These are phyloP conservation scores for Pythium angustatum DNA, from an alignment of 352 stramenopile genomes.

Conservation along the genomic window DNA sequence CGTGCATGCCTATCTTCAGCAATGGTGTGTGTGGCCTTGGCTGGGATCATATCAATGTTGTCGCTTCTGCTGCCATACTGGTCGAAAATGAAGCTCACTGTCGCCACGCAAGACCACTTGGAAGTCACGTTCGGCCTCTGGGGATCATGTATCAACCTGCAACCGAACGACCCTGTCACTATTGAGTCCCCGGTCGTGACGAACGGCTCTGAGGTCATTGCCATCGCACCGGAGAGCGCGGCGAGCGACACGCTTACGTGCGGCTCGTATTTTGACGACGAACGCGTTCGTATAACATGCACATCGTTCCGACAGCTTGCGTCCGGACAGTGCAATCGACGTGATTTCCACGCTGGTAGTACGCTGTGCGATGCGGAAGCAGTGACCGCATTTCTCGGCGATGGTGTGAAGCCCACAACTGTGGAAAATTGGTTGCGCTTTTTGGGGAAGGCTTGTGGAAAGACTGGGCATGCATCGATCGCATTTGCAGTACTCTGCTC, in stretches of 20 bases:
- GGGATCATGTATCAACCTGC: constrained; percentile 53
- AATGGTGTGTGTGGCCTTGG: constrained; percentile 35
- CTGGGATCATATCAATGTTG: constrained; percentile 36
- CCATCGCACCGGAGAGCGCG: constrained; percentile 18
- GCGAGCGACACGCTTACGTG: constrained; percentile 27
- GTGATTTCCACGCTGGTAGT: constrained; percentile 6
- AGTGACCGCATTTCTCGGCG: constrained; percentile 37
- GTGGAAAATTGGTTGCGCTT: constrained; percentile 43
- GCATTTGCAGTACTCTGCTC: constrained; percentile 33
- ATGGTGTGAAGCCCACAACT: not conserved
- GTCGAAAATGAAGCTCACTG: constrained; percentile 33
- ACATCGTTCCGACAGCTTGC: constrained; percentile 29
- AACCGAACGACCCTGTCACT: constrained; percentile 26
- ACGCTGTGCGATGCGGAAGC: constrained; percentile 28
- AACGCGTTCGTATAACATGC: constrained; percentile 27
- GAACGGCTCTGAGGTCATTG: constrained; percentile 29
- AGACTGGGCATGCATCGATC: constrained; percentile 34
- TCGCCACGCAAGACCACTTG: constrained; percentile 20
- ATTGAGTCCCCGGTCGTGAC: constrained; percentile 22
- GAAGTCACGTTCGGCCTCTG: constrained; percentile 57
- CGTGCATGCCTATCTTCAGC: constrained; percentile 24
- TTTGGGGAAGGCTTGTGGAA: constrained; percentile 43
- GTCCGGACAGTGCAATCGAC: constrained; percentile 22
- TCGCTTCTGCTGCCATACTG: constrained; percentile 59
- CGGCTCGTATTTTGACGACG: constrained; percentile 21